Conservation (phyloP, 306 rosid genomes). For the Luffa acutangula region DNA sequence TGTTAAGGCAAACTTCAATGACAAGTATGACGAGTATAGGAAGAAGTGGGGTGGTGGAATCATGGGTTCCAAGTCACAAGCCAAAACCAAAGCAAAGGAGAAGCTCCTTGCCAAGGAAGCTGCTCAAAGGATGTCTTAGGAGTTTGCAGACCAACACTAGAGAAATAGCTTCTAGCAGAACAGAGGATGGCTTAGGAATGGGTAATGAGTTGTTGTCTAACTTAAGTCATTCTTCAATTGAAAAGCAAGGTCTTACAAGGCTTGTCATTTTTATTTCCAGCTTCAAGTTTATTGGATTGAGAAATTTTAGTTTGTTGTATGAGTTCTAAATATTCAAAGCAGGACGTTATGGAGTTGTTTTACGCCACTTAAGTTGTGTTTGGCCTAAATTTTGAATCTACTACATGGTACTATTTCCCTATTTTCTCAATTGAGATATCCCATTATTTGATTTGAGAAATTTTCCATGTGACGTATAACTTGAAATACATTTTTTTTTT, state of each 20-base stretch:
- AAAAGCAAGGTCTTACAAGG: not conserved
- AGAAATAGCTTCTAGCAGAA: not conserved
- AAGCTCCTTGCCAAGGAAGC: constrained; percentile 68
- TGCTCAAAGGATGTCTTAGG: constrained; percentile 53
- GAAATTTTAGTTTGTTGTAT: not conserved
- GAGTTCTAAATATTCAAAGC: not conserved
- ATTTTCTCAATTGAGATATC: not conserved
- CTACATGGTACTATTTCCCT: not conserved
- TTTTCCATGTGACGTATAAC: no score
- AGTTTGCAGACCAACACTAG: not conserved
- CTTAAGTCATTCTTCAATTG: not conserved
- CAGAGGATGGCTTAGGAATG: not conserved
- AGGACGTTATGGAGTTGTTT: not conserved
- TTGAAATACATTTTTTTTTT: no score
- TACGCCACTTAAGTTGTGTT: not conserved
- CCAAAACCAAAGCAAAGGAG: constrained; percentile 63
- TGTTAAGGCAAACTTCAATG: constrained; percentile 68
- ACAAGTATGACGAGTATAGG: constrained; percentile 55
- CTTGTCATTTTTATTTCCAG: not conserved
- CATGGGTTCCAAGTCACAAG: constrained; percentile 83
- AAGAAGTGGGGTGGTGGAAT: constrained; percentile 90
- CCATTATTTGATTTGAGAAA: not conserved
- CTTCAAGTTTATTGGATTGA: not conserved
- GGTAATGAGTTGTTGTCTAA: constrained; percentile 2
- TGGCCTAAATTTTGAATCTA: not conserved